Conservation (phyloP, 805 yeast species). For the Candida pini region DNA sequence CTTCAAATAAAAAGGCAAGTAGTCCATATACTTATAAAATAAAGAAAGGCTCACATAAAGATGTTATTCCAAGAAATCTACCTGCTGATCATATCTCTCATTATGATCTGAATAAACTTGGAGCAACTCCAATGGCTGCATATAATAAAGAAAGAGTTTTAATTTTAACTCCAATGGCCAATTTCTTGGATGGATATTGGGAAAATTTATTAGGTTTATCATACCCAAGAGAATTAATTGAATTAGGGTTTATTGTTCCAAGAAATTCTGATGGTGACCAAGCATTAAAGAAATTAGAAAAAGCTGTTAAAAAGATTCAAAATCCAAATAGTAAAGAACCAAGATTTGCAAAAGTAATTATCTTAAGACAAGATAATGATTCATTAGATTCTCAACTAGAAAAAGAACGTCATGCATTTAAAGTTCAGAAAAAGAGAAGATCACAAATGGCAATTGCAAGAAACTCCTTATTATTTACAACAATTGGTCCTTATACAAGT, state of each 20-base stretch:
- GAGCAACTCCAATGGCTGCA: conserved; percentile 65
- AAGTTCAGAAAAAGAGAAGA: conserved; percentile 84
- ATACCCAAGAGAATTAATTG: conserved; percentile 81
- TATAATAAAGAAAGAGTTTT: conserved; percentile 77
- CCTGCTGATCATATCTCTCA: conserved; percentile 75
- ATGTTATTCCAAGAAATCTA: conserved; percentile 53
- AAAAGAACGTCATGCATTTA: conserved; percentile 83
- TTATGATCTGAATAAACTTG: conserved; percentile 76
- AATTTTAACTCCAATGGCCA: conserved; percentile 85
- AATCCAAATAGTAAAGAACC: conserved; percentile 43
- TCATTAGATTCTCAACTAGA: conserved; percentile 72
- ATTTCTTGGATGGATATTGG: conserved; percentile 86
- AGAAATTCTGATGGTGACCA: conserved; percentile 74
- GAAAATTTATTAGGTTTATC: conserved; percentile 64
- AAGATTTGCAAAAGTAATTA: conserved; percentile 78
- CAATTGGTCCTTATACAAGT: conserved; percentile 81
- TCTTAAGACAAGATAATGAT: conserved; percentile 84
- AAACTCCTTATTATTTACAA: conserved; percentile 83
- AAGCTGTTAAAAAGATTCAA: conserved; percentile 70
- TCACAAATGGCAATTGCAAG: conserved; percentile 90
- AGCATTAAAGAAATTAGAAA: conserved; percentile 67
- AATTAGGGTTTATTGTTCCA: conserved; percentile 90
- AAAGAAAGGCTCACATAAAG: conserved; percentile 39
- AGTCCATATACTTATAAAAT: conserved; percentile 34
- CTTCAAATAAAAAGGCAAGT: conserved; percentile 16